Percentiles rank a stretch among this genome's conserved stretches.
Conservation (phyloP, 192 early-diverging fungal genomes). For the Paraglomus brasilianum region DNA sequence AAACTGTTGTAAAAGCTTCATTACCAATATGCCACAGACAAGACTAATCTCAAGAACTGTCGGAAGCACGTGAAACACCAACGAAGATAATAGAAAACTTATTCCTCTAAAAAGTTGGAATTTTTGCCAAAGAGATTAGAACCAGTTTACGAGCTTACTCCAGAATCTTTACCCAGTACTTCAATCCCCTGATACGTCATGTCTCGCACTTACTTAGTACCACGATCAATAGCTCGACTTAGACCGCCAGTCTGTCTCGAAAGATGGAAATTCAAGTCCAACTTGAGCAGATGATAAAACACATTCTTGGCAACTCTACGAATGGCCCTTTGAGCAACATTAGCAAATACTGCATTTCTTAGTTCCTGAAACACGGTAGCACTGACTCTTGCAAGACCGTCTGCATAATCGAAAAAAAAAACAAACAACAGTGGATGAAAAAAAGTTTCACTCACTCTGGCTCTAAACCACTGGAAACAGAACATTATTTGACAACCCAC, state of each 20-base stretch:
- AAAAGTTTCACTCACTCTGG: background rate
- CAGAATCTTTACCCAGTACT: background rate
- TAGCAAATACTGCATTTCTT: constrained; percentile 90
- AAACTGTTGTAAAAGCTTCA: constrained; percentile 50
- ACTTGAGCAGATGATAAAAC: constrained; percentile 83
- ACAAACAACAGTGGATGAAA: background rate
- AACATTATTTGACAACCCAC: background rate
- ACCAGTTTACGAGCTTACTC: background rate
- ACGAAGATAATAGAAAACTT: constrained; percentile 89
- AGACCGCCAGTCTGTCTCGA: constrained; percentile 95
- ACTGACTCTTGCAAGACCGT: constrained; percentile 88
- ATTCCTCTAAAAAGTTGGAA: constrained; percentile 69
- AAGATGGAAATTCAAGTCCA: constrained; percentile 93
- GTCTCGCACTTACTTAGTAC: constrained; percentile 57
- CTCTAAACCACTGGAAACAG: no score
- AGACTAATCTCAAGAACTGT: constrained; percentile 94
- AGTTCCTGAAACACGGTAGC: constrained; percentile 82
- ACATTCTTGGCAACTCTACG: constrained; percentile 82
- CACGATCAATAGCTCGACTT: constrained; percentile 94
- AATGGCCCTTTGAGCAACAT: constrained; percentile 92
- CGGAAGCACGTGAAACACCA: constrained; percentile 95
- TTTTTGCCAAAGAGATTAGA: background rate
- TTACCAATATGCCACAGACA: constrained; percentile 90
- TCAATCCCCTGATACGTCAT: background rate
- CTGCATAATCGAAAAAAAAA: constrained; percentile 33